Conservation (phyloP, 805 yeast species). For the Barnettozyma sucrosica region DNA sequence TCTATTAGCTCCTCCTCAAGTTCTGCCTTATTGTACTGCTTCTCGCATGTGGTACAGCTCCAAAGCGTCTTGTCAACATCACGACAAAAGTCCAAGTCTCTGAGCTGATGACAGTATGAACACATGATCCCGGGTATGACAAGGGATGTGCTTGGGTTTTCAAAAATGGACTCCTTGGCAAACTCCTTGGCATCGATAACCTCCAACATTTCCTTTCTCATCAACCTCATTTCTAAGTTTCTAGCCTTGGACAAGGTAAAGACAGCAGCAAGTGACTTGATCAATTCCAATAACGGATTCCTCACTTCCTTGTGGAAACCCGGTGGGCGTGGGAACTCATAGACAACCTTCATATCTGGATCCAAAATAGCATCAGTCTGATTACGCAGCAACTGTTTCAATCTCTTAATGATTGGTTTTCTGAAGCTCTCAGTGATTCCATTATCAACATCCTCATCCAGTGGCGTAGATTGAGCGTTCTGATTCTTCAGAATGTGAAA, state of each 20-base stretch:
- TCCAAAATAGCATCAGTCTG: constrained; percentile 72
- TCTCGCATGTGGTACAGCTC: constrained; percentile 63
- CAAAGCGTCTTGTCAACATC: constrained; percentile 46
- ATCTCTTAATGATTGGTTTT: constrained; percentile 58
- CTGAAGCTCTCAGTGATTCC: constrained; percentile 55
- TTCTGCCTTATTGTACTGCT: constrained; percentile 55
- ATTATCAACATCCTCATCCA: constrained; percentile 32
- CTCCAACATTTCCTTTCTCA: constrained; percentile 68
- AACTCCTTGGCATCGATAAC: constrained; percentile 82
- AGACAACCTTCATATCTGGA: constrained; percentile 57
- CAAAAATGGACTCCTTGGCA: constrained; percentile 64
- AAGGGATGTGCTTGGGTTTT: constrained; percentile 69
- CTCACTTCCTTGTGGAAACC: constrained; percentile 57
- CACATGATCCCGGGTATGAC: constrained; percentile 67
- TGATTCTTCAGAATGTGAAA: constrained; percentile 45
- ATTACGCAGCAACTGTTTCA: constrained; percentile 55
- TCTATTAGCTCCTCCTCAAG: constrained; percentile 77
- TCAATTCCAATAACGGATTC: constrained; percentile 76
- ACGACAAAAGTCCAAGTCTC: constrained; percentile 79
- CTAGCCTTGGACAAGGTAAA: constrained; percentile 60
- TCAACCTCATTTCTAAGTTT: constrained; percentile 63
- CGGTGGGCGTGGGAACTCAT: constrained; percentile 68
- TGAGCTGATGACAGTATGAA: constrained; percentile 65
- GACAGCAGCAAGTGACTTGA: constrained; percentile 69
- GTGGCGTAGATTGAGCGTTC: constrained; percentile 18